These are phyloP conservation scores for Neurospora sp. DNA, from an alignment of 495 filamentous ascomycete genomes.

Conservation along the genomic window DNA sequence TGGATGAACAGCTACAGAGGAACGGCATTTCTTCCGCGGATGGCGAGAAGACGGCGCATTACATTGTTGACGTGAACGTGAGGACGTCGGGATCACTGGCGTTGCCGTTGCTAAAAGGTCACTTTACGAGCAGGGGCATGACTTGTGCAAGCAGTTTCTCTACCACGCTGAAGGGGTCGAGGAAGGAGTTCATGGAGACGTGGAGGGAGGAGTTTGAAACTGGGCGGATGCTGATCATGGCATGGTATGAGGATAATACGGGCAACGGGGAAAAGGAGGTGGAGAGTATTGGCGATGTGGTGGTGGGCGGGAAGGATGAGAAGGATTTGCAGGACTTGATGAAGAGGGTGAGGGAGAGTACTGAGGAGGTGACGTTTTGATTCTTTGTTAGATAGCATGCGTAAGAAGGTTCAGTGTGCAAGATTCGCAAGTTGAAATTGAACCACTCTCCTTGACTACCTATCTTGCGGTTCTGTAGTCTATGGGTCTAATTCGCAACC, in stretches of 20 bases:
- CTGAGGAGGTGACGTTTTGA: slow-evolving; percentile 18
- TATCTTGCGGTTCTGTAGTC: not conserved
- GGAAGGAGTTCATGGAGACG: slow-evolving; percentile 13
- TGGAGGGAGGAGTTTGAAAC: slow-evolving; percentile 12
- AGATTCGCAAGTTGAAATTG: not conserved
- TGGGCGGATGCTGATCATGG: slow-evolving; percentile 16
- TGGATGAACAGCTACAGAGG: not conserved
- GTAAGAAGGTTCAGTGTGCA: not conserved
- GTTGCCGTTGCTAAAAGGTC: slow-evolving; percentile 16
- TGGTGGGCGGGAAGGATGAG: slow-evolving; percentile 17
- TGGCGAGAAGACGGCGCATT: slow-evolving; percentile 14
- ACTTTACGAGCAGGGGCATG: slow-evolving; percentile 14
- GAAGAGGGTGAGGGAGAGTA: slow-evolving; percentile 9
- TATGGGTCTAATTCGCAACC: not conserved
- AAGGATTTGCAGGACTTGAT: slow-evolving; percentile 11
- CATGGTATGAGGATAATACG: slow-evolving; percentile 21
- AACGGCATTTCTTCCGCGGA: not conserved
- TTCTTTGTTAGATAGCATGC: not conserved
- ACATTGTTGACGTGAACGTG: slow-evolving; percentile 27
- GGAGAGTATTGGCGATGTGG: slow-evolving; percentile 18
- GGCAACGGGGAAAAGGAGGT: not conserved
- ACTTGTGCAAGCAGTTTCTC: slow-evolving; percentile 18
- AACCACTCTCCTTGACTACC: not conserved
- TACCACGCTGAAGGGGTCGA: slow-evolving; percentile 1
- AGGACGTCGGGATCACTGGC: slow-evolving; percentile 22